Base-by-base conservation (phyloP, 176 grass and related monocot species). In the Melocanna baccifera region DNA sequence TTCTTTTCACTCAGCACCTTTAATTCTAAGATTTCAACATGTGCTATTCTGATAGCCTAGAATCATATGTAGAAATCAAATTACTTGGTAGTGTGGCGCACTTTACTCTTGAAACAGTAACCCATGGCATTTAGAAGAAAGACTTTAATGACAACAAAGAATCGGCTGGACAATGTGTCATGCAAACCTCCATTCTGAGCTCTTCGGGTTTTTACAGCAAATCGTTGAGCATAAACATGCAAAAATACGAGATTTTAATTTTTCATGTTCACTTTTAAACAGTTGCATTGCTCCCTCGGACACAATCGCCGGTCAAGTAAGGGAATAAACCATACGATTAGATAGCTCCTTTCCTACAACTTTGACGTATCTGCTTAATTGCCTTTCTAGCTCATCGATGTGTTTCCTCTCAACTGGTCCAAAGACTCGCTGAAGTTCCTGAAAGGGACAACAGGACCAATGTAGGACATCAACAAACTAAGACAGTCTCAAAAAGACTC, bases 321-420 rank as follows among this genome's bases (percentile, higher is more conserved):
- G 88, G 12, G 42, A 81, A 74, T 94, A 96, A 47, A 94, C 66
- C 46, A 99, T 91, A 26, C 81, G 84, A 56, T 80, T 76, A 2
- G 91, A 88, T 51, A 99, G 91, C 80, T 96, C 89, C 77, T 89
- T 94, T 23, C 96, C 93, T 20, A 94, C 86, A 22, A 89, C 93
- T 62, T 91, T 83, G 11, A 51, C 76, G 41, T 91, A 99, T 76
- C 69, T 84, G 57, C 83, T 82, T 26, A 99, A 25, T 59, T 96
- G 86, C 39, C 77, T 89, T 78, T 92, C 93, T 55, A 99, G 71
- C 16, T 76, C 64, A 20, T 16, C 57, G 59, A 95, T 46, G 83
- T 62, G 69, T 34, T 59, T 70, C 73, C 85, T 92, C 42, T 86
- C 67, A 58, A 91, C 73, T 71, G 62, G 71, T 64, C 90, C 86